A percentile compares a stretch with the other conserved stretches of the same genome.
phyloP scores from a whole-genome alignment of 257 asterid genomes.

The Solanum tarijense region DNA sequence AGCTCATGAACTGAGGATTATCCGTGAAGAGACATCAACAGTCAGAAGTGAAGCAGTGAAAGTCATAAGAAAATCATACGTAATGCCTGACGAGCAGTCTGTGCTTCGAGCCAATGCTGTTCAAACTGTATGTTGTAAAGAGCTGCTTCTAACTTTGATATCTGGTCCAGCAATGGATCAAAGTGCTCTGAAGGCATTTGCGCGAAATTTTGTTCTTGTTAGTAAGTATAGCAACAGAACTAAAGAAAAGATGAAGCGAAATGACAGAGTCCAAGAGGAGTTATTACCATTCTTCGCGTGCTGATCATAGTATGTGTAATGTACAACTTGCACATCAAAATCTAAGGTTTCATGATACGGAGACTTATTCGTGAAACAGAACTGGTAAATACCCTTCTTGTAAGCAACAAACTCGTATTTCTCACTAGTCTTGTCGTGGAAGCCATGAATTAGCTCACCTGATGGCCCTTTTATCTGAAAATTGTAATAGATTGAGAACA shows the following conservation, averaged over 20 bases:
- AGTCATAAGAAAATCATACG: constrained; percentile 5
- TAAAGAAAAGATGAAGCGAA: not conserved
- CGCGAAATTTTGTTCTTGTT: not conserved
- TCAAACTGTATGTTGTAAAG: constrained; percentile 81
- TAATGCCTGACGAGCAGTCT: constrained; percentile 75
- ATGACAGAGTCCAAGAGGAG: not conserved
- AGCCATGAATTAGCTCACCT: constrained; percentile 68
- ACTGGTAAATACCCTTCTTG: constrained; percentile 59
- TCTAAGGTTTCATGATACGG: constrained; percentile 85
- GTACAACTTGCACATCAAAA: constrained; percentile 78
- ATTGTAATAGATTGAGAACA: not conserved
- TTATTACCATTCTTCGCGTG: constrained; percentile 85
- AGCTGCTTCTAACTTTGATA: constrained; percentile 87
- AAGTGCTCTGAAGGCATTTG: constrained; percentile 56
- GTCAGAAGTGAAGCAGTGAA: not conserved
- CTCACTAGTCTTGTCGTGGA: constrained; percentile 67
- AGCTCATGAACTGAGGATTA: not conserved
- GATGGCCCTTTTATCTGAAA: constrained; percentile 79
- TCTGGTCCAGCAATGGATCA: constrained; percentile 82
- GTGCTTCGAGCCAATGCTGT: constrained; percentile 98
- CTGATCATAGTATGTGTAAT: constrained; percentile 63
- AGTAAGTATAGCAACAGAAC: not conserved
- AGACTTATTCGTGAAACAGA: constrained; percentile 85
- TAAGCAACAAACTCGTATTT: constrained; percentile 72
- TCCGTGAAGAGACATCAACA: not conserved